A percentile compares a stretch with the other conserved stretches of the same genome.
These are phyloP conservation scores for Exobasidium cylindrosporum DNA, from an alignment of 1,284 basidiomycete species.

Conservation along the genomic window DNA sequence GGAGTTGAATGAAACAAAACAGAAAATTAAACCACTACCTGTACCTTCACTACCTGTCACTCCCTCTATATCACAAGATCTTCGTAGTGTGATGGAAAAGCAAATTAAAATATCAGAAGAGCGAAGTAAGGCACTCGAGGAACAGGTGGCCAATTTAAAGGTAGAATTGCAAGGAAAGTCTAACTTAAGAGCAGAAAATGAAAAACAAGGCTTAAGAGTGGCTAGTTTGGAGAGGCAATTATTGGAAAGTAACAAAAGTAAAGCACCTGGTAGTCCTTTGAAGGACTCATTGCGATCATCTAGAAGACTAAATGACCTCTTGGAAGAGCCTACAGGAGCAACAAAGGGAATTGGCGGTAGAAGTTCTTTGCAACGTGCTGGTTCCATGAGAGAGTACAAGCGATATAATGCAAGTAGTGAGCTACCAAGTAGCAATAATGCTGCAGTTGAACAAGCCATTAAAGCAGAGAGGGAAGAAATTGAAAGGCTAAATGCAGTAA, in stretches of 20 bases:
- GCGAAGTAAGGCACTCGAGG: neutral
- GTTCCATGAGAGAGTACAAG: constrained; percentile 41
- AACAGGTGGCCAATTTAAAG: neutral
- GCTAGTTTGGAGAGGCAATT: constrained; percentile 14
- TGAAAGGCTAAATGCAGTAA: constrained; percentile 41
- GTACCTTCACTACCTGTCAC: neutral
- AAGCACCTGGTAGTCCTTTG: neutral
- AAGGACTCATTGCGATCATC: neutral
- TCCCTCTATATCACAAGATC: neutral
- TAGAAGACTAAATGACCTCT: neutral
- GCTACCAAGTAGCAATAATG: neutral
- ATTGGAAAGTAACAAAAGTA: constrained; percentile 4
- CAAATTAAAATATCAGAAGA: constrained; percentile 2
- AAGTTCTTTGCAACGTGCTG: constrained; percentile 19
- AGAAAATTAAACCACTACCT: neutral
- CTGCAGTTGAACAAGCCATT: neutral
- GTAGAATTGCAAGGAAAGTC: constrained; percentile 9
- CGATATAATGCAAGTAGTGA: constrained; percentile 17
- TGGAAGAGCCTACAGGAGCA: neutral
- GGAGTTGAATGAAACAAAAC: neutral
- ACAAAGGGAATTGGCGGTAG: neutral
- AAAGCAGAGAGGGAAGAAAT: constrained; percentile 40
- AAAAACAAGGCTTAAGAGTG: constrained; percentile 9
- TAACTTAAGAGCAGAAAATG: neutral
- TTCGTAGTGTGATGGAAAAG: neutral